Base-by-base conservation (phyloP, 2,329 filamentous ascomycete species). In the Geosmithia morbida region DNA sequence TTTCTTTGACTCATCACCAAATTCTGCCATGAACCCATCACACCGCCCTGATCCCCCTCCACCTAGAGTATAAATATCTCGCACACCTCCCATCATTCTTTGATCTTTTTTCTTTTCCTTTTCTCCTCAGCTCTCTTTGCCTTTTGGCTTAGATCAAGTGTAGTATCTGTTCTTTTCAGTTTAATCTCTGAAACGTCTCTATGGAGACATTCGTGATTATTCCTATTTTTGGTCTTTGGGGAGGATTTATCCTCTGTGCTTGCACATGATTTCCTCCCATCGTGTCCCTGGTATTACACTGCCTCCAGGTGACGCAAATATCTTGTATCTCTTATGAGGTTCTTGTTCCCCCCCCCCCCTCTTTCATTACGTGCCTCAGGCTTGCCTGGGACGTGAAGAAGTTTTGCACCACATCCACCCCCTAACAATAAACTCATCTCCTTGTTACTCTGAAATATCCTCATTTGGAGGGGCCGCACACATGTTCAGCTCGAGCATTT, bases 141-240 rank as follows among this genome's bases (percentile, higher is more conserved):
- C 70, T 71, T 72, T 72, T 78, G 74, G 79, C 79, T 85, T 85
- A 87, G 83, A 87, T 87, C 83, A 87, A 86, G 82, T 87, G 82
- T 87, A 87, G 83, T 87, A 87, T 86, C 83, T 87, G 83, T 88
- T 89, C 84, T 88, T 87, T 85, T 87, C 81, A 89, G 85, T 87
- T 88, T 89, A 88, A 88, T 87, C 81, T 83, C 84, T 88, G 83
- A 83, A 85, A 87, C 75, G 74, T 72, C 71, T 72, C 79, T 76
- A 84, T 69, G 72, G 79, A 72, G 71, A 72, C 77, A 75, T 74
- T 72, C 78, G 29, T 45, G 81, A 85, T 89, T 88, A 86, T 78
- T 79, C 81, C 73, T 75, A 87, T 89, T 66, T 66, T 66, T 66
- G 61, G 54, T 22, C 45, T 40, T 17, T 17, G 41, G 40, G 44